Evolutionary conservation across 805 yeast species (phyloP).

Genomic region (Yarrowia yakushimensis): DNA sequence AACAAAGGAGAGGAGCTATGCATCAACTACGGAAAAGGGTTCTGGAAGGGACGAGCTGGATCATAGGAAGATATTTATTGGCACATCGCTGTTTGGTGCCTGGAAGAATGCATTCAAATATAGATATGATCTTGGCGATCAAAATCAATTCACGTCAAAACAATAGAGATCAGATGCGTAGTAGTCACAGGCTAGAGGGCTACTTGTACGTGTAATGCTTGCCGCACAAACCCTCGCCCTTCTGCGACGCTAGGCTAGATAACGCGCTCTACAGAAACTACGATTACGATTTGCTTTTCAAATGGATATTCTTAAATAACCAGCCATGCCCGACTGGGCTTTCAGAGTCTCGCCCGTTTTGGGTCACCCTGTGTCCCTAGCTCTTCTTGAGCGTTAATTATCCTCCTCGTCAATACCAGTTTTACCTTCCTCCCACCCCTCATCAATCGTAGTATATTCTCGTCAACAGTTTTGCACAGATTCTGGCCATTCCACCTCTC

Average conservation of each 20-base stretch:
- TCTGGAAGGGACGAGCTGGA: slow-evolving; percentile 28
- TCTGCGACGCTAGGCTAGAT: too few relatives aligned
- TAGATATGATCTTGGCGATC: too few relatives aligned
- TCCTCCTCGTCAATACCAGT: slow-evolving; percentile 2
- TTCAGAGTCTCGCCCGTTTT: slow-evolving; percentile 17
- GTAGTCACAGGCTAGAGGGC: too few relatives aligned
- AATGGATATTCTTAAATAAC: slow-evolving; percentile 24
- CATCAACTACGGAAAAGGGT: slow-evolving; percentile 32
- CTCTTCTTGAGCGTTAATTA: slow-evolving; percentile 19
- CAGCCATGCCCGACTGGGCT: slow-evolving; percentile 26
- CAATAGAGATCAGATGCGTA: too few relatives aligned
- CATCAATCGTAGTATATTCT: neutral
- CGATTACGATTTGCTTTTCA: neutral
- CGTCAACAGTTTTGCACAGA: neutral
- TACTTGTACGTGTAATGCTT: too few relatives aligned
- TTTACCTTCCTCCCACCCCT: slow-evolving; percentile 1
- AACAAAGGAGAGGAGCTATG: slow-evolving; percentile 30
- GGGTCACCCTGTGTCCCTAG: slow-evolving; percentile 22
- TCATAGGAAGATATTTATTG: neutral
- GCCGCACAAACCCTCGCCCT: too few relatives aligned
- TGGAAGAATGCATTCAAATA: too few relatives aligned
- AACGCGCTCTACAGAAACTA: neutral
- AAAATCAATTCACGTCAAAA: too few relatives aligned
- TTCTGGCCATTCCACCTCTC: neutral
- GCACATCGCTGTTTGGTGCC: too few relatives aligned